Conservation (phyloP, 805 yeast genomes). For the Myxozyma lipomycoides region DNA sequence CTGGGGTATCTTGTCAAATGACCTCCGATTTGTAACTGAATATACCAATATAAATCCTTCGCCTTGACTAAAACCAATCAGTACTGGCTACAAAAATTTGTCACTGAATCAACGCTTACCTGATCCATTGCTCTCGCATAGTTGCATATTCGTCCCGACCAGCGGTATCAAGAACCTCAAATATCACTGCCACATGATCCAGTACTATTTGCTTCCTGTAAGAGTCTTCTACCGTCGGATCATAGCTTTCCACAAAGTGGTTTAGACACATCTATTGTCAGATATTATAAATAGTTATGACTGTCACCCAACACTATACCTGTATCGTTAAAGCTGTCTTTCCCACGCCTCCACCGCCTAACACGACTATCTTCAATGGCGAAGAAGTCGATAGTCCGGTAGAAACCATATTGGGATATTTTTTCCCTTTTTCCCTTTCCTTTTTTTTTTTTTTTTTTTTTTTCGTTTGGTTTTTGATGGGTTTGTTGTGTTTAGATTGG, state of each 20-base stretch:
- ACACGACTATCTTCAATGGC: slow-evolving; percentile 60
- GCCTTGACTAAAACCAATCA: no score
- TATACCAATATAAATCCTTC: slow-evolving; percentile 87
- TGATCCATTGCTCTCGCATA: slow-evolving; percentile 65
- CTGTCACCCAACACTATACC: slow-evolving; percentile 2
- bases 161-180: slow-evolving; percentile 88
- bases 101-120: slow-evolving; percentile 2
- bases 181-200: slow-evolving; percentile 79
- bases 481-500: neutral
- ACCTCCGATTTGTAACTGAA: slow-evolving; percentile 70
- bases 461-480: no score
- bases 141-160: slow-evolving; percentile 87
- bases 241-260: slow-evolving; percentile 69
- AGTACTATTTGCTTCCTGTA: slow-evolving; percentile 84
- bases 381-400: no score
- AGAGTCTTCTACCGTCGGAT: slow-evolving; percentile 96
- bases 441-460: slow-evolving; percentile 7
- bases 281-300: neutral
- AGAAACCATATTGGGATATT: no score
- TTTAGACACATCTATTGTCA: slow-evolving; percentile 23
- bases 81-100: neutral
- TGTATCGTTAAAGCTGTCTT: slow-evolving; percentile 74
- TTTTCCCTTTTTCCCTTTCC: slow-evolving; percentile 1
- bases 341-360: slow-evolving; percentile 98
- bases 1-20: slow-evolving; percentile 72